Percentiles rank a stretch among this genome's conserved stretches.
These are phyloP conservation scores for Saprolegnia diclina DNA, from an alignment of 352 stramenopile species.

Conservation along the genomic window DNA sequence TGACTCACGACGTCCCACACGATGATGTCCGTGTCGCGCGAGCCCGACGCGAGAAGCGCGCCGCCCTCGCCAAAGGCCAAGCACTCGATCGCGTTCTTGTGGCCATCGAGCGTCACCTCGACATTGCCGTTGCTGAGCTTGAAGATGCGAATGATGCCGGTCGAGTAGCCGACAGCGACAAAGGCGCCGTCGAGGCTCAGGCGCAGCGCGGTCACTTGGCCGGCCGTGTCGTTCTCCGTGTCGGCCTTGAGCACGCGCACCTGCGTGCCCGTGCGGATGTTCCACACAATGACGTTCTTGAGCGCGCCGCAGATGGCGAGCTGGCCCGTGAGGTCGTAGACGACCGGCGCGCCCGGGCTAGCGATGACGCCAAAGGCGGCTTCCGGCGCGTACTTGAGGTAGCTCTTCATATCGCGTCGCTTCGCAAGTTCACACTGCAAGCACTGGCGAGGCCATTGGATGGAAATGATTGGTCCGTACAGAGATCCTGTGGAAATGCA, in stretches of 20 bases:
- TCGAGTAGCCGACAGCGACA: slow-evolving; percentile 82
- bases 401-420: slow-evolving; percentile 84
- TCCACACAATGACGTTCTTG: slow-evolving; percentile 90
- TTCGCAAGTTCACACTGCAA: background rate
- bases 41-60: slow-evolving; percentile 74
- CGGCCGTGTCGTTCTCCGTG: slow-evolving; percentile 29
- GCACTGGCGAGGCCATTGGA: background rate
- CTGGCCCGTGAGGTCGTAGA: slow-evolving; percentile 80
- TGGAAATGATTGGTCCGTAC: background rate
- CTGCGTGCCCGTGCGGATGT: slow-evolving; percentile 83
- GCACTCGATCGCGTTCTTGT: slow-evolving; percentile 72
- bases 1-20: slow-evolving; percentile 92
- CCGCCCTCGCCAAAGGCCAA: slow-evolving; percentile 75
- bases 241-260: slow-evolving; percentile 59
- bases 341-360: slow-evolving; percentile 81
- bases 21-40: slow-evolving; percentile 90
- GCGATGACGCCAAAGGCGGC: slow-evolving; percentile 88
- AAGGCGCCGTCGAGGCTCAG: slow-evolving; percentile 72
- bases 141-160: slow-evolving; percentile 72
- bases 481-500: background rate
- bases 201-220: slow-evolving; percentile 73
- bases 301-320: slow-evolving; percentile 85
- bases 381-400: slow-evolving; percentile 88
- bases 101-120: slow-evolving; percentile 84
- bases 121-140: slow-evolving; percentile 65